phyloP scores from a whole-genome alignment of 306 rosid genomes.

The Boehmeria nivea region DNA sequence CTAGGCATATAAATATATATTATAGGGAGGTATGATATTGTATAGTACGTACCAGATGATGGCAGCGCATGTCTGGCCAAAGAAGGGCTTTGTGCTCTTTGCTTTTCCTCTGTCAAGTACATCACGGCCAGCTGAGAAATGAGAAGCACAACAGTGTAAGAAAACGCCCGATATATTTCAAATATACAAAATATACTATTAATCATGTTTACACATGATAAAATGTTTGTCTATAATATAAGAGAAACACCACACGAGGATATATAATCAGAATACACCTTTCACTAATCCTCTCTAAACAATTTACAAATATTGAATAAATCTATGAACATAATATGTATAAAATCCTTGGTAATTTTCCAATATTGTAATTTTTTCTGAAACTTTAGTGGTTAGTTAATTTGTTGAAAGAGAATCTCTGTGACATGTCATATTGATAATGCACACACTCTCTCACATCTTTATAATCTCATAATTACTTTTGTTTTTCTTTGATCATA shows the following conservation, averaged over 20 bases:
- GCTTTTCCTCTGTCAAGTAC: slow-evolving; percentile 32
- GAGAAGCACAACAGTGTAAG: background rate
- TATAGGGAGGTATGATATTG: background rate
- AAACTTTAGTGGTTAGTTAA: too few species aligned
- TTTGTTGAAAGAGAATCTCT: too few species aligned
- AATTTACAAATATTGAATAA: too few species aligned
- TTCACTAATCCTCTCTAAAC: too few species aligned
- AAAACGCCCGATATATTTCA: background rate
- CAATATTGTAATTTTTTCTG: too few species aligned
- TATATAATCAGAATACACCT: too few species aligned
- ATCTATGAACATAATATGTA: too few species aligned
- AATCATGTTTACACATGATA: background rate
- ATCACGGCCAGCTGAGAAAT: slow-evolving; percentile 26
- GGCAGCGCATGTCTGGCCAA: slow-evolving; percentile 43
- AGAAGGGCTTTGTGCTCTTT: slow-evolving; percentile 28
- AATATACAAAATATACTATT: background rate
- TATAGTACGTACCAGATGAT: slow-evolving; percentile 32
- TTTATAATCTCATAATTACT: too few species aligned
- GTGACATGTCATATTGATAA: too few species aligned
- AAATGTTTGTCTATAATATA: background rate
- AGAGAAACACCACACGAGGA: background rate
- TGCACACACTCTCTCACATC: too few species aligned
- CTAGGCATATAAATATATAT: background rate
- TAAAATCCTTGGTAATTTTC: too few species aligned
- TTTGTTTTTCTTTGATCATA: too few species aligned